Conservation (phyloP, 2,329 filamentous ascomycete genomes). For the Colletotrichum zoysiae region DNA sequence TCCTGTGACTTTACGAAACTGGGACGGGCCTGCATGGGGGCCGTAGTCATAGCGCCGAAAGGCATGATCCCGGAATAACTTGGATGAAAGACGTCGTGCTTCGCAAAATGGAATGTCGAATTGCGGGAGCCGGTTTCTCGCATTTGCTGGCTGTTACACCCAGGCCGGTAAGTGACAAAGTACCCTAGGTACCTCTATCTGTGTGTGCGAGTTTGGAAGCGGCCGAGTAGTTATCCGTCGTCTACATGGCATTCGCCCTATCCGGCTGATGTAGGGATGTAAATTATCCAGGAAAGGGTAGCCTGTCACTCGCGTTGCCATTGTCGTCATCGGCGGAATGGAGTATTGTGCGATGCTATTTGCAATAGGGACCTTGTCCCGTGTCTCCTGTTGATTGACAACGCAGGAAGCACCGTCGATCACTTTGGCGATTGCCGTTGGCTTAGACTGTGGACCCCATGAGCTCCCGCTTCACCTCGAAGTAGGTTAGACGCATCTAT, state of each 20-base stretch:
- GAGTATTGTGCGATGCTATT: background rate
- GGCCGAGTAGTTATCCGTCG: background rate
- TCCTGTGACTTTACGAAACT: slow-evolving; percentile 4
- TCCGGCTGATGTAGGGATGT: background rate
- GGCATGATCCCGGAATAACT: slow-evolving; percentile 24
- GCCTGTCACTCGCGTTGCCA: no score
- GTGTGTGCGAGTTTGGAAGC: background rate
- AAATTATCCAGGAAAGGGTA: background rate
- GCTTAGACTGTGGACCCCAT: background rate
- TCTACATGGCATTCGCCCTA: background rate
- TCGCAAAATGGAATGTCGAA: background rate
- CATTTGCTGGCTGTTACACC: background rate
- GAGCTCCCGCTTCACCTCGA: background rate
- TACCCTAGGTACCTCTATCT: no score
- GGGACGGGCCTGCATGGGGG: background rate
- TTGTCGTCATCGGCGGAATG: background rate
- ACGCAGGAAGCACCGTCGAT: slow-evolving; percentile 9
- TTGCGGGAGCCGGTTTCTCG: background rate
- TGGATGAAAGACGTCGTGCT: background rate
- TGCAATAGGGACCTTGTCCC: background rate
- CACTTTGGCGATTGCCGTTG: background rate
- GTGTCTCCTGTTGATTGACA: slow-evolving; percentile 4
- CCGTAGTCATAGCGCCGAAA: slow-evolving; percentile 32
- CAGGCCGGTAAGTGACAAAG: background rate
- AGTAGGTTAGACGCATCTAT: background rate